phyloP scores from a whole-genome alignment of 345 rosid genomes.

The Populus pruinosa region DNA sequence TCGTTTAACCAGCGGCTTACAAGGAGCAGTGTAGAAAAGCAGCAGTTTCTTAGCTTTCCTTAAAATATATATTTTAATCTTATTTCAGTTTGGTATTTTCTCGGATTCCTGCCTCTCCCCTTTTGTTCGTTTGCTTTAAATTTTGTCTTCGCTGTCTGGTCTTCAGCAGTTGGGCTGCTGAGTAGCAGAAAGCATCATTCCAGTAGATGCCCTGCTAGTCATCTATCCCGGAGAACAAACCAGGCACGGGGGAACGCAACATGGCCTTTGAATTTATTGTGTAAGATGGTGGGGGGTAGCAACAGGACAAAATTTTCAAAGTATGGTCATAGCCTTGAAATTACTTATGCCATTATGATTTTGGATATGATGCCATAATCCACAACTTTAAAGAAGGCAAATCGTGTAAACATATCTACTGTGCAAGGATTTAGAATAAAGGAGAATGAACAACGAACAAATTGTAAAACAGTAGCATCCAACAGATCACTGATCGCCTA shows the following conservation, averaged over 20 bases:
- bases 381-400: background rate
- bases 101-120: no score
- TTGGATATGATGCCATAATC: background rate
- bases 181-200: background rate
- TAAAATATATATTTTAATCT: background rate
- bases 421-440: constrained; percentile 13
- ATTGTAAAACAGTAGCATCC: constrained; percentile 8
- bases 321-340: background rate
- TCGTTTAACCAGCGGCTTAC: background rate
- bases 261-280: background rate
- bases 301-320: background rate
- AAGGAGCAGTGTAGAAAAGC: background rate
- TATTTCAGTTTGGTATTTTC: background rate
- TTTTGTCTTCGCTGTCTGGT: background rate
- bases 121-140: background rate
- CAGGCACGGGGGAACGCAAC: background rate
- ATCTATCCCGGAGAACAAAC: background rate
- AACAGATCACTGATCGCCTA: constrained; percentile 24
- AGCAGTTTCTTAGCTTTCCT: background rate
- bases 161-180: background rate
- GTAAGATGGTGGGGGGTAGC: background rate
- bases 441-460: constrained; percentile 20
- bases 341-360: background rate
- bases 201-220: background rate
- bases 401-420: constrained; percentile 1